A percentile compares a stretch with the other conserved stretches of the same genome.
These are phyloP conservation scores for Aspergillus homomorphus DNA, from an alignment of 495 filamentous ascomycete genomes.

Conservation along the genomic window DNA sequence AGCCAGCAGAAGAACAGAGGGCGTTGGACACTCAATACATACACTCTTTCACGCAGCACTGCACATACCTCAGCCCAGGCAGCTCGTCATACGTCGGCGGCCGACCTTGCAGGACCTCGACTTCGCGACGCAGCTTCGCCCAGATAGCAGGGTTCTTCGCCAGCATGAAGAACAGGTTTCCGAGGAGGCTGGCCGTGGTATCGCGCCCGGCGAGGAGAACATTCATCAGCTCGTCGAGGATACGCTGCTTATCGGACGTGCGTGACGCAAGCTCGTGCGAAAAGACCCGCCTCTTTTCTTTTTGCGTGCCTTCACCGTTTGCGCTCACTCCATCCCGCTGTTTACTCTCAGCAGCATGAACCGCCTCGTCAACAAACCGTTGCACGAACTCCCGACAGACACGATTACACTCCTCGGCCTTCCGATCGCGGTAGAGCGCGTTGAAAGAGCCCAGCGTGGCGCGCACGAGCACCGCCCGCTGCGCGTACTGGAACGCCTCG, in stretches of 20 bases:
- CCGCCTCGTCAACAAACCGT: conserved; percentile 27
- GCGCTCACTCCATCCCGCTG: not conserved
- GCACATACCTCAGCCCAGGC: conserved; percentile 36
- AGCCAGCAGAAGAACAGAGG: not conserved
- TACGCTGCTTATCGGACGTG: conserved; percentile 25
- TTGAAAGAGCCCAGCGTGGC: not conserved
- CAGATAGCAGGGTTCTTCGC: conserved; percentile 41
- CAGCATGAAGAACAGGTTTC: conserved; percentile 52
- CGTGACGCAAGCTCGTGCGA: conserved; percentile 21
- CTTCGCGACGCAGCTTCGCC: conserved; percentile 39
- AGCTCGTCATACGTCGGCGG: conserved; percentile 32
- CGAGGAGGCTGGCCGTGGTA: conserved; percentile 51
- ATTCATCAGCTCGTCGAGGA: conserved; percentile 53
- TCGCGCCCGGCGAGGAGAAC: conserved; percentile 33
- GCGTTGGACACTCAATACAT: conserved; percentile 11
- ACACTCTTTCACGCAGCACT: conserved; percentile 44
- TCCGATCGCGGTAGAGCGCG: not conserved
- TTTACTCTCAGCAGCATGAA: not conserved
- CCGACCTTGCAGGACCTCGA: conserved; percentile 37
- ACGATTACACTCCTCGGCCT: not conserved
- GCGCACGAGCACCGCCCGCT: not conserved
- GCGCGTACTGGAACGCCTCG: conserved; percentile 29
- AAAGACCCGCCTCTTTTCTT: conserved; percentile 20
- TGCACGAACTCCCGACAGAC: conserved; percentile 18
- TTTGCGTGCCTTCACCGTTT: conserved; percentile 6